Evolutionary conservation across 2,329 filamentous ascomycete species (phyloP).

Genomic region (Ascomycota sp.): DNA sequence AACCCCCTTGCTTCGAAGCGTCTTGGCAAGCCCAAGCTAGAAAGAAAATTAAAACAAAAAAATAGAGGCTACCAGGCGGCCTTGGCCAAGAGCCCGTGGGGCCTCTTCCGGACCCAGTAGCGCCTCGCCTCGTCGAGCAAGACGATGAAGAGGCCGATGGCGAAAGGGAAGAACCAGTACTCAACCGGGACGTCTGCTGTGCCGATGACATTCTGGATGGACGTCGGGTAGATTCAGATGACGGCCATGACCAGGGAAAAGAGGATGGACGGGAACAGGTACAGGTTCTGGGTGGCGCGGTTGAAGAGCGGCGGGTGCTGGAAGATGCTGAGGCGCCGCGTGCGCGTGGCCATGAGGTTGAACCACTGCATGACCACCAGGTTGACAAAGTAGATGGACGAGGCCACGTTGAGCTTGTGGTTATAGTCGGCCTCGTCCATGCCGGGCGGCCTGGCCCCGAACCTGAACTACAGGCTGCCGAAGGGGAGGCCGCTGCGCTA

Average conservation of each 20-base stretch:
- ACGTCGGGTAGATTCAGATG: conserved; percentile 48
- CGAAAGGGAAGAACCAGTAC: conserved; percentile 58
- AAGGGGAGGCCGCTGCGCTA: conserved; percentile 44
- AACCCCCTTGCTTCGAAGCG: too few relatives aligned
- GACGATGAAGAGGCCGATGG: conserved; percentile 40
- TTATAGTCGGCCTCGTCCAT: conserved; percentile 33
- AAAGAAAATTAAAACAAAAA: neutral
- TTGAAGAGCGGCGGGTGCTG: conserved; percentile 52
- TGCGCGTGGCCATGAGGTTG: conserved; percentile 51
- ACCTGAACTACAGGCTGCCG: conserved; percentile 44
- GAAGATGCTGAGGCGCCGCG: conserved; percentile 43
- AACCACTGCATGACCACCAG: conserved; percentile 71
- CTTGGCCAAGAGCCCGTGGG: conserved; percentile 32
- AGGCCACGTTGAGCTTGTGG: conserved; percentile 39
- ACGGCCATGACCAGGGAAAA: conserved; percentile 51
- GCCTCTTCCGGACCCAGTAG: conserved; percentile 37
- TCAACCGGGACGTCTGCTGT: conserved; percentile 47
- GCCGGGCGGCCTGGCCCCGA: conserved; percentile 29
- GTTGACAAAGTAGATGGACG: conserved; percentile 61
- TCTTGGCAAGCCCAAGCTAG: too few relatives aligned
- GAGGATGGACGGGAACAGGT: conserved; percentile 48
- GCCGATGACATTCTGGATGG: conserved; percentile 37
- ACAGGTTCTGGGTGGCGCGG: conserved; percentile 42
- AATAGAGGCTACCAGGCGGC: conserved; percentile 28
- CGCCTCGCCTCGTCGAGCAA: conserved; percentile 48